Evolutionary conservation across 2,329 filamentous ascomycete species (phyloP), one percentile per base, ranked within the genome.

Genomic region (Atkinsonella hypoxylon): DNA sequence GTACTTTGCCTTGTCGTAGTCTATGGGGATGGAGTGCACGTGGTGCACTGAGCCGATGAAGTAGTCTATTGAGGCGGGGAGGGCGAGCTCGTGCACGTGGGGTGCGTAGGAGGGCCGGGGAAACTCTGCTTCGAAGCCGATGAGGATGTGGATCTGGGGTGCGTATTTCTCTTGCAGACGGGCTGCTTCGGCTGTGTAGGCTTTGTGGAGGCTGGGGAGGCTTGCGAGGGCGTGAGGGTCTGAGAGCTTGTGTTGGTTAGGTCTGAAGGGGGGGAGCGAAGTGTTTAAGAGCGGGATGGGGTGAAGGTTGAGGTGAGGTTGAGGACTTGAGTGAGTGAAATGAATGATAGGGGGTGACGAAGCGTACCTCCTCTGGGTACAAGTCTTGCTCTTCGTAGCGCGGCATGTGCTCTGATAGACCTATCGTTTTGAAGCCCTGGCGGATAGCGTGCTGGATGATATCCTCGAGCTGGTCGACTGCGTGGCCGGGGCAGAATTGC

Each of bases 11-110:
- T 67, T 68, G 68, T 94, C 85, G 64, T 86, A 95, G 71, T 98
- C 93, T 61, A 98, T 95, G 7, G 93, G 90, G 42, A 91, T 74
- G 15, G 82, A 82, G 61, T 87, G 81, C 8, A 90, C 86, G 67
- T 98, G 93, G 69, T 98, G 93, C 46, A 97, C 77, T 1, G 87
- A 94, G 52, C 93, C 93, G 62, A 98, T 77, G 71, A 96, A 95
- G 69, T 94, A 87, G 69, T 97, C 91, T 54, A 95, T 77, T 10
- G 70, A 67, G 39, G 87, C 74, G 7, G 73, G 62, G 20, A 83
- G 70, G 10, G 73, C 64, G 18, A 88, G 73, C 3, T 88, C 76
- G 11, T 66, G 58, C 52, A 95, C 82, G 45, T 85, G 69, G 2
- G 70, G 55, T 0, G 66, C 67, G 58, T 82, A 80, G 3, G 73